phyloP scores from a whole-genome alignment of 495 filamentous ascomycete species.

The Melanomma pulvis-pyrius region DNA sequence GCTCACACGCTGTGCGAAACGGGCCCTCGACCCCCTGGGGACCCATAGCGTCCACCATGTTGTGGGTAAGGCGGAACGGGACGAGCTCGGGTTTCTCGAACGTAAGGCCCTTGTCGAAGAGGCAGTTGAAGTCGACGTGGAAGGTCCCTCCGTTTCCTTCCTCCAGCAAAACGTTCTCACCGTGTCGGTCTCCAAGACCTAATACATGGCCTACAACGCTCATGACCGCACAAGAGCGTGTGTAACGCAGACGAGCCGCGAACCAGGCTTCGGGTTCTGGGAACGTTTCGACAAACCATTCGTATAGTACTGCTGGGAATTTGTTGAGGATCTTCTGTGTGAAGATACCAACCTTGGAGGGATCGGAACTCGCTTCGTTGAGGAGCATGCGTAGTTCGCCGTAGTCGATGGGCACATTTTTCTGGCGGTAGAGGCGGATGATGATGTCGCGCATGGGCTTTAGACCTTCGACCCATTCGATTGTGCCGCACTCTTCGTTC shows the following conservation, averaged over 20 bases:
- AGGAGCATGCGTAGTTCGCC: conserved; percentile 60
- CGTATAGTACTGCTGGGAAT: conserved; percentile 81
- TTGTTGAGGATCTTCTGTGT: conserved; percentile 53
- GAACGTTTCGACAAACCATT: conserved; percentile 96
- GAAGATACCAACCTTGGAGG: conserved; percentile 66
- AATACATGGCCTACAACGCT: conserved; percentile 95
- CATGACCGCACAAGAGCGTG: conserved; percentile 93
- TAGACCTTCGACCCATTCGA: conserved; percentile 98
- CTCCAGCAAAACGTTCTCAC: conserved; percentile 95
- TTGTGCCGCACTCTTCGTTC: conserved; percentile 96
- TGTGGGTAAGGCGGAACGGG: conserved; percentile 97
- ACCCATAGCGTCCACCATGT: conserved; percentile 97
- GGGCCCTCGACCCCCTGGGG: conserved; percentile 91
- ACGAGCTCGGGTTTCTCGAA: conserved; percentile 94
- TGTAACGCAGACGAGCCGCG: conserved; percentile 83
- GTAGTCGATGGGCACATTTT: conserved; percentile 63
- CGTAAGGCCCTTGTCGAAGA: conserved; percentile 97
- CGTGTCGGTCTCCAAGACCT: conserved; percentile 92
- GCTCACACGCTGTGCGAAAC: conserved; percentile 87
- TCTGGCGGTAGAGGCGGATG: conserved; percentile 71
- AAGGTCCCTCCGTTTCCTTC: conserved; percentile 91
- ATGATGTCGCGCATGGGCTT: conserved; percentile 93
- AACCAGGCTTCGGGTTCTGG: conserved; percentile 93
- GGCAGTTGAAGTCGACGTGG: conserved; percentile 99
- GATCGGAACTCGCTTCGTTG: conserved; percentile 58